Base-by-base conservation (phyloP, 73 alveolate species). In the Durusdinium trenchii region DNA sequence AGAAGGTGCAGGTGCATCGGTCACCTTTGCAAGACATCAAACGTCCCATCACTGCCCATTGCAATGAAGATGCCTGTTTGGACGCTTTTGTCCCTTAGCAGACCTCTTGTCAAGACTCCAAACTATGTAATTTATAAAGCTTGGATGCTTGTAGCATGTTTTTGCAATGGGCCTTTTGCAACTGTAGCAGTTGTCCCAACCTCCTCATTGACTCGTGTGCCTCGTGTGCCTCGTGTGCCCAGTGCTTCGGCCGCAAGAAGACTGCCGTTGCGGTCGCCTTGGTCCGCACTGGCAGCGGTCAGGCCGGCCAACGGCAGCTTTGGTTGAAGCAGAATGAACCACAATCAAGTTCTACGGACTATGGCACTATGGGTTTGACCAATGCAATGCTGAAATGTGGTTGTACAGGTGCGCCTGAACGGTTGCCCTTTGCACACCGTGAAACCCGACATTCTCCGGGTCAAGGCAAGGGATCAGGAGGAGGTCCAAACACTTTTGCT, bases 381-480 rank as follows among this genome's bases (percentile, higher is more conserved):
- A 99, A 96, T 76, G 99, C 99, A 38, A 64, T 71, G 69, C 2
- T 47, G 50, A 2, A 32, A 14, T 36, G 73, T 32, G 42, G 52
- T 45, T 46, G 67, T 16, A 28, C 96, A 89, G 90, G 92, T 99
- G 98, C 99, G 99, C 99, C 99, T 99, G 52, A 99, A 99, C 99
- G 99, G 99, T 48, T 99, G 99, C 94, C 99, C 99, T 54, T 99
- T 99, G 96, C 99, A 99, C 94, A 99, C 99, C 91, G 99, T 99
- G 87, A 99, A 99, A 99, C 99, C 99, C 90, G 99, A 99, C 99
- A 95, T 99, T 82, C 99, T 99, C 98, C 99, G 99, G 99, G 90
- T 99, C 76, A 89, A 89, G 96, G 96, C 95, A 47, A 16, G 36
- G 54, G n/a, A n/a, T 7, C 32, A 38, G 50, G 35, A 75, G n/a